These are phyloP conservation scores for Dioscorea alata DNA, from an alignment of 106 monocot species.

Conservation along the genomic window DNA sequence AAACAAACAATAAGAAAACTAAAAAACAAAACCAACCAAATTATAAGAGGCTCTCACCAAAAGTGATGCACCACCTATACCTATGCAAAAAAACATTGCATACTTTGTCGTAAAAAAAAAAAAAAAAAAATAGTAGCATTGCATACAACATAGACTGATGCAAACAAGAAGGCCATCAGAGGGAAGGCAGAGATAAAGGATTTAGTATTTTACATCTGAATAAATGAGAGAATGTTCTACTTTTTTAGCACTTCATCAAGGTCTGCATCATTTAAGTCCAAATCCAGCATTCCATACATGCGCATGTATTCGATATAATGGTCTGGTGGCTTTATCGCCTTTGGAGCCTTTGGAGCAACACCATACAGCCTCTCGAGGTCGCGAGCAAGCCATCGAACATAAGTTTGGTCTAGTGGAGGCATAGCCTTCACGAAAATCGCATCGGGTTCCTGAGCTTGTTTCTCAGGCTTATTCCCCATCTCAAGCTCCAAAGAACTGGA, in stretches of 20 bases:
- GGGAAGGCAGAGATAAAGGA: no score
- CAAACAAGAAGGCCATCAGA: no score
- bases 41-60: no score
- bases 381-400: conserved; percentile 48
- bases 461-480: conserved; percentile 66
- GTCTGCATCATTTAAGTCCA: conserved; percentile 68
- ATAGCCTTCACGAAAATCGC: conserved; percentile 47
- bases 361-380: conserved; percentile 52
- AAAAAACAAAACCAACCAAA: no score
- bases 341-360: conserved; percentile 38
- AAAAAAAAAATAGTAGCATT: no score
- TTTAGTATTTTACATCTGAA: no score
- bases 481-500: background rate
- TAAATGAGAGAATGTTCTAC: background rate
- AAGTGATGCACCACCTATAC: no score
- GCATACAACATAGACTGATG: no score
- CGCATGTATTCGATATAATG: conserved; percentile 70
- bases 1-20: no score
- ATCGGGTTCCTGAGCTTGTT: conserved; percentile 17
- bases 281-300: conserved; percentile 55
- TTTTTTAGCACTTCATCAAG: conserved; percentile 41
- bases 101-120: no score
- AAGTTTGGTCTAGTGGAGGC: conserved; percentile 58
- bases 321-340: conserved; percentile 60
- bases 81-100: no score